phyloP scores from a whole-genome alignment of 2,329 filamentous ascomycete species.

The Botrytis deweyae region DNA sequence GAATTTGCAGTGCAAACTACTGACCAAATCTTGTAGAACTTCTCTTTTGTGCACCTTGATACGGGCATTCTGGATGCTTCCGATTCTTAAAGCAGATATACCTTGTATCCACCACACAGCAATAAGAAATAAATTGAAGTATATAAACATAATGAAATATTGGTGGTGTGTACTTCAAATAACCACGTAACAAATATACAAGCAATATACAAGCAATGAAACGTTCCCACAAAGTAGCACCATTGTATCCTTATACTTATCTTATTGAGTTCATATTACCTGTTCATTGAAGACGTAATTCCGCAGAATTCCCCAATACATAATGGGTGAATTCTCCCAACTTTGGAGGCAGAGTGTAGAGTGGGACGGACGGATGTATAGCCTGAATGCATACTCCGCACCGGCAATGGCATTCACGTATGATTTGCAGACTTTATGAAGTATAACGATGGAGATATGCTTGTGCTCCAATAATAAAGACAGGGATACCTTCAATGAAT shows the following conservation, averaged over 20 bases:
- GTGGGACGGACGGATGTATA: background rate
- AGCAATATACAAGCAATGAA: background rate
- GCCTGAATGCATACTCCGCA: conserved; percentile 12
- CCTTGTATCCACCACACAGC: background rate
- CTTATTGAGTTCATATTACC: background rate
- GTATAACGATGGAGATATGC: background rate
- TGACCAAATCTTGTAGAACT: conserved; percentile 54
- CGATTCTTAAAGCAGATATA: conserved; percentile 29
- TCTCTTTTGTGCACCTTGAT: conserved; percentile 42
- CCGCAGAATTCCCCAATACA: background rate
- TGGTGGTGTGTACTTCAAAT: background rate
- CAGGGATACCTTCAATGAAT: background rate
- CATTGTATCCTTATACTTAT: conserved; percentile 6
- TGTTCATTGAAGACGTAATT: background rate
- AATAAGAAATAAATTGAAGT: background rate
- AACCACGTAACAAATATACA: background rate
- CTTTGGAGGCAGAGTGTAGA: background rate
- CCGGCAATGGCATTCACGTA: background rate
- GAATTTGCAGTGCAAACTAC: conserved; percentile 30
- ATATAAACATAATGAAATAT: background rate
- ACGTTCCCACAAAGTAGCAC: background rate
- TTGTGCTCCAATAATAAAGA: background rate
- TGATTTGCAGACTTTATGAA: background rate
- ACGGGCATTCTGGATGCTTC: conserved; percentile 3
- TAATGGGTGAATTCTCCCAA: background rate